Evolutionary conservation across 2,329 filamentous ascomycete genomes (phyloP), one percentile per base, ranked within the genome.

Genomic region (Fusarium praegraminearum): DNA sequence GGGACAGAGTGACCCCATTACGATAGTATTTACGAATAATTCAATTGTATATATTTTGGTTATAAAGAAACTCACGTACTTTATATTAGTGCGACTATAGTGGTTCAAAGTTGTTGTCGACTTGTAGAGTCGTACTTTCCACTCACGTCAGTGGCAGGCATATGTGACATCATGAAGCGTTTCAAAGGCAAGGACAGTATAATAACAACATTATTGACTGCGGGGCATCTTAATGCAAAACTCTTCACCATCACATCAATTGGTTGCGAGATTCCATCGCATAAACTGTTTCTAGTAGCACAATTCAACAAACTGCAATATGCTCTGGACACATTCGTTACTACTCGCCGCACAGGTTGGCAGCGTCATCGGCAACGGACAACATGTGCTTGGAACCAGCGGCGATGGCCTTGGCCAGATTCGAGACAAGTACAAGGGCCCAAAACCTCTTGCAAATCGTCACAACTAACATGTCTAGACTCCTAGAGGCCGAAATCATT

Each of bases 121-220:
- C 5, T 1, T 6, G 8, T 20, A 12, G 7, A 11, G 20, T 9
- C 15, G 38, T 15, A 18, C 28, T 35, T 54, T 58, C 38, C 47
- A 43, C 41, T 33, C 35, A 58, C 66, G 67, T 69, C 67, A 69
- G 57, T 55, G 3, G 11, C 10, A 43, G 9, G 28, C 3, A 35
- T 49, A 10, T 11, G 55, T 69, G 67, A 67, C 66, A 70, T 69
- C 66, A 69, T 70, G 54, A 60, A 24, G 38, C 32, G 20, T 15
- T 41, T 5, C 2, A 22, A 10, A 20, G 11, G n/a, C 11, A 40
- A 8, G 33, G 9, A 2, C 22, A 8, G 2, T 10, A 32, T 38
- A n/a, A 33, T 18, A 2, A 32, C 28, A n/a, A 28, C 18, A 5
- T n/a, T 5, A 8, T 69, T 16, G 12, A 43, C 41, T 40, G 66